Evolutionary conservation across 441 rosid species (phyloP).

Genomic region (Rhodomyrtus psidioides): DNA sequence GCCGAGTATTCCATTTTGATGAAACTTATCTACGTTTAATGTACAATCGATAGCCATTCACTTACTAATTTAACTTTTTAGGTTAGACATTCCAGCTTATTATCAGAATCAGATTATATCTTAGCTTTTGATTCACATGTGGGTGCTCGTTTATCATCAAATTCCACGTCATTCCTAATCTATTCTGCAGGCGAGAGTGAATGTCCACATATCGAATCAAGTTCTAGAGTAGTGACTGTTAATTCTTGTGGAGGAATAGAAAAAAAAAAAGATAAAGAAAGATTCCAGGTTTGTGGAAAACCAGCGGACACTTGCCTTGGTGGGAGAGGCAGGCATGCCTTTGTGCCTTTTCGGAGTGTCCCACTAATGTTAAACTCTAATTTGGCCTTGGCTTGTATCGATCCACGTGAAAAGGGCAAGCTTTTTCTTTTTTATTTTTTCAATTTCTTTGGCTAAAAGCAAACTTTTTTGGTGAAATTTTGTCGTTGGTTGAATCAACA

Average conservation of each 20-base stretch:
- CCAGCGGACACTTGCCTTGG: not conserved
- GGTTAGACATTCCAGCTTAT: fast-evolving
- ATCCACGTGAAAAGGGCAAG: not conserved
- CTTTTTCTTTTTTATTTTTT: not conserved
- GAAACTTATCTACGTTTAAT: not conserved
- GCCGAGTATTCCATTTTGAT: not conserved
- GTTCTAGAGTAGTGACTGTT: not conserved
- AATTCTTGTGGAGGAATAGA: not conserved
- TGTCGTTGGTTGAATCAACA: not conserved
- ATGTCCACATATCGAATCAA: not conserved
- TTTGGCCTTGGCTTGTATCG: not conserved
- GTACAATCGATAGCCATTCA: no score
- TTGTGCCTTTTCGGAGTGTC: not conserved
- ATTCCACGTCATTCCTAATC: not conserved
- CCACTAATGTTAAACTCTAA: not conserved
- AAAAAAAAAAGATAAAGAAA: not conserved
- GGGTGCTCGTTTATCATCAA: not conserved
- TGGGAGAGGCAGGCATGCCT: not conserved
- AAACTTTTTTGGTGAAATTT: not conserved
- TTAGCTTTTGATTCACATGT: not conserved
- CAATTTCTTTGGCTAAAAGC: not conserved
- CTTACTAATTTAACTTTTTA: not conserved
- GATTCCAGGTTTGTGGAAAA: not conserved
- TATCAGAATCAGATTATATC: fast-evolving
- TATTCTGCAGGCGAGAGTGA: fast-evolving